Evolutionary conservation across 441 rosid species (phyloP), one percentile per base, ranked within the genome.

Genomic region (Erodium chrysanthum): DNA sequence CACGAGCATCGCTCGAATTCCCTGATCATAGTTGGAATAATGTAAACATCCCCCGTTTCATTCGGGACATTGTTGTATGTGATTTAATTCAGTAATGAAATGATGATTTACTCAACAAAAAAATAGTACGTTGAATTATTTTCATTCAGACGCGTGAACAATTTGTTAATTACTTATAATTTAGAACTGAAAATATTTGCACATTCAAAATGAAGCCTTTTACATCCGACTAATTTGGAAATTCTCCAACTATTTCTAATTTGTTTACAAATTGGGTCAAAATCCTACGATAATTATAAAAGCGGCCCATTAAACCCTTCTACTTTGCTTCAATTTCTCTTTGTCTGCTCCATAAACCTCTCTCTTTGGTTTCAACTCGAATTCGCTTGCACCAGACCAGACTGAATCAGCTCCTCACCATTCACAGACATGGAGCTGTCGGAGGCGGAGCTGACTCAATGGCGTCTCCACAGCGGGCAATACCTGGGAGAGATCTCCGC

Each of bases 401-500:
- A 9, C 17, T 20, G 60, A 52, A 52, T 20, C 60, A 52, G 60
- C 12, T 52, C 21, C 60, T 52, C 5, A n/a, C 7, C 56, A 52
- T 7, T 50, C 21, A 52, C 2, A 56, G 62, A 20, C 62, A 56
- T 56, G 63, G 29, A 6, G n/a, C 9, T 35, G 40, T 35, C 40
- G 40, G 61, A 20, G 61, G 29, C n/a, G 63, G 63, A 58, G 63
- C 63, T 2, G 63, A 21, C 31, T 4, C 5, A 58, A 22, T 58
- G 63, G 63, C 31, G 63, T 21, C 63, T 58, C 27, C 63, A 12
- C 63, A 58, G 63, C 63, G 63, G 63, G 22, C 29, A 21, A 25
- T 58, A 58, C 63, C 63, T 58, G 3, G 63, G 63, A 58, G 63
- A 58, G 27, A 58, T 58, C 63, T 58, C 63, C 7, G 63, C 63